phyloP scores from a whole-genome alignment of 2,329 filamentous ascomycete genomes.

The Calonectria hongkongensis region DNA sequence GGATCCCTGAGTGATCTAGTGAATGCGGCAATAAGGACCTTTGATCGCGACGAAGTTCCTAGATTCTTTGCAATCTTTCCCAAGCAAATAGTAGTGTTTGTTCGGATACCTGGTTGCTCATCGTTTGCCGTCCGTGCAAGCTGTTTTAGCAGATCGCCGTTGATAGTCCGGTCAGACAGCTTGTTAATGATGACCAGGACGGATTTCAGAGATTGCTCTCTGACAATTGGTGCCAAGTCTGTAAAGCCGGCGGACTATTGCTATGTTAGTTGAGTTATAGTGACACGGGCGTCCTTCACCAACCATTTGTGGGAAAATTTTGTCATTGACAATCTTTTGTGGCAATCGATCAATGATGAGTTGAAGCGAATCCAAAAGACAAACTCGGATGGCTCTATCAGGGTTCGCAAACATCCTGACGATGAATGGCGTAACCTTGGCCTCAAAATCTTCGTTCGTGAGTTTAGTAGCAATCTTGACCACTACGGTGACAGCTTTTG shows the following conservation, averaged over 20 bases:
- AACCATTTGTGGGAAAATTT: slow-evolving; percentile 96
- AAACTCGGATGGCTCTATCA: slow-evolving; percentile 93
- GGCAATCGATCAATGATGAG: slow-evolving; percentile 93
- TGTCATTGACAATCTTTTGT: slow-evolving; percentile 94
- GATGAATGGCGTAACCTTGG: slow-evolving; percentile 88
- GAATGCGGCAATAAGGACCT: slow-evolving; percentile 95
- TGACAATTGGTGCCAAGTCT: slow-evolving; percentile 90
- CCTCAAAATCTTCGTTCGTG: slow-evolving; percentile 91
- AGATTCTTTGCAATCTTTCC: slow-evolving; percentile 97
- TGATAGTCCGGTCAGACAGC: slow-evolving; percentile 92
- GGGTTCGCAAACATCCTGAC: slow-evolving; percentile 92
- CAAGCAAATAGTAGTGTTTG: slow-evolving; percentile 97
- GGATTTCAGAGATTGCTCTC: slow-evolving; percentile 97
- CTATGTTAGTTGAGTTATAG: slow-evolving; percentile 51
- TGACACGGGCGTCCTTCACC: slow-evolving; percentile 45
- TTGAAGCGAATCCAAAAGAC: slow-evolving; percentile 90
- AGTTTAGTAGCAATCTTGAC: slow-evolving; percentile 94
- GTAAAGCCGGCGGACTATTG: slow-evolving; percentile 91
- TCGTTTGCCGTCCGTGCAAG: slow-evolving; percentile 98
- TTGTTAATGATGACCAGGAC: slow-evolving; percentile 91
- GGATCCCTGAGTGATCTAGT: slow-evolving; percentile 92
- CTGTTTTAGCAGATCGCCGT: slow-evolving; percentile 92
- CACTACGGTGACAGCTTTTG: slow-evolving; percentile 90
- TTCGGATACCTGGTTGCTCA: slow-evolving; percentile 96
- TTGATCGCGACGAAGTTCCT: slow-evolving; percentile 84